Evolutionary conservation across 768 basidiomycete genomes (phyloP).

Genomic region (Scleroderma bovista): DNA sequence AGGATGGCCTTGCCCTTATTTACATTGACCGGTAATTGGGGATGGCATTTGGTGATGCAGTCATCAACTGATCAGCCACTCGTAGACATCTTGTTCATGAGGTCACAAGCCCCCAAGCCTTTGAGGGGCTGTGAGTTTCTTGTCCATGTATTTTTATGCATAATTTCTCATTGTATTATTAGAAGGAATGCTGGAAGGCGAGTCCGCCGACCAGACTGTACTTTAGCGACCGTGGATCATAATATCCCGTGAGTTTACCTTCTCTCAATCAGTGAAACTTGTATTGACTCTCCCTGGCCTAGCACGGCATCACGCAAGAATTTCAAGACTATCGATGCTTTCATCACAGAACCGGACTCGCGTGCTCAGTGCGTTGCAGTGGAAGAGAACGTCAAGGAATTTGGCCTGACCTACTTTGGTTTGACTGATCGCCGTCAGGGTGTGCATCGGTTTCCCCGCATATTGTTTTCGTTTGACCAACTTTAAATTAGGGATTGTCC

Average conservation of each 20-base stretch:
- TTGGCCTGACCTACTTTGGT: slow-evolving; percentile 89
- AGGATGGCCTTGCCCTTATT: slow-evolving; percentile 73
- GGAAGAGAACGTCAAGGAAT: slow-evolving; percentile 87
- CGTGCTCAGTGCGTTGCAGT: slow-evolving; percentile 78
- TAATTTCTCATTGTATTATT: slow-evolving; percentile 9
- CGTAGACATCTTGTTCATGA: slow-evolving; percentile 69
- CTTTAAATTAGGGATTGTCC: slow-evolving; percentile 59
- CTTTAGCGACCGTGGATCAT: slow-evolving; percentile 85
- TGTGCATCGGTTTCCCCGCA: slow-evolving; percentile 19
- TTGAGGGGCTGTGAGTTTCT: slow-evolving; percentile 68
- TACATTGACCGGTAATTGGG: slow-evolving; percentile 70
- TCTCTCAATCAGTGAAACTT: neutral
- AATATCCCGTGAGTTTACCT: slow-evolving; percentile 66
- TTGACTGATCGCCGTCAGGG: slow-evolving; percentile 88
- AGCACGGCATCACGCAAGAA: slow-evolving; percentile 73
- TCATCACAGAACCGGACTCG: slow-evolving; percentile 82
- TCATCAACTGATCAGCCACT: neutral
- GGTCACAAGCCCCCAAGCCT: slow-evolving; percentile 92
- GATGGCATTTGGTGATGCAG: neutral
- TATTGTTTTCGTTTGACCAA: neutral
- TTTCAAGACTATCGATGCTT: slow-evolving; percentile 62
- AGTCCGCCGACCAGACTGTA: slow-evolving; percentile 84
- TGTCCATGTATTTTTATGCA: neutral
- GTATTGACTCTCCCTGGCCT: neutral
- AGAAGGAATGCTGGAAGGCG: slow-evolving; percentile 70